A percentile compares a stretch with the other conserved stretches of the same genome.
Conservation (phyloP, 805 yeast genomes). For the Wickerhamomyces subpelliculosus region DNA sequence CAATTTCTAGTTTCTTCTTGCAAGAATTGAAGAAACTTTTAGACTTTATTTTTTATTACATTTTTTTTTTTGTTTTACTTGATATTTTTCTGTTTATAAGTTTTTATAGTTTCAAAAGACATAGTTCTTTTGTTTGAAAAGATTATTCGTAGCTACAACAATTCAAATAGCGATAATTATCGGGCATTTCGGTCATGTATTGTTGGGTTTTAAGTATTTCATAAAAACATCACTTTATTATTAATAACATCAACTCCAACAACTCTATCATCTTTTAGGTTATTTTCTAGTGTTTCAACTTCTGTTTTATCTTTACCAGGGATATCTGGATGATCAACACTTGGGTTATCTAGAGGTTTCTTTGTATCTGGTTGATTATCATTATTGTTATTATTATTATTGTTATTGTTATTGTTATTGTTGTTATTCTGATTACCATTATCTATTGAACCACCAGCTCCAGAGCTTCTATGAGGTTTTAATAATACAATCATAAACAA, state of each 20-base stretch:
- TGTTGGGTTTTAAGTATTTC: too few species aligned
- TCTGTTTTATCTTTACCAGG: conserved; percentile 8
- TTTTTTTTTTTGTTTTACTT: background rate
- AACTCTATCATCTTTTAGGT: background rate
- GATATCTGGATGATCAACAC: conserved; percentile 1
- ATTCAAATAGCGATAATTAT: too few species aligned
- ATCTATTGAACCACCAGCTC: too few species aligned
- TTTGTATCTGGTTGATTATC: conserved; percentile 19
- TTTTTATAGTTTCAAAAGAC: background rate
- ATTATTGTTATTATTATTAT: conserved; percentile 6
- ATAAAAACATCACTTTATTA: background rate
- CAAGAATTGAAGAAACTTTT: too few species aligned
- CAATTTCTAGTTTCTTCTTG: too few species aligned
- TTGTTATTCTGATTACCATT: too few species aligned
- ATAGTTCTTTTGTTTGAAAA: background rate
- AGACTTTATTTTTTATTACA: background rate
- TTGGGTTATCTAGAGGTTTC: background rate
- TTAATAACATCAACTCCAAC: background rate
- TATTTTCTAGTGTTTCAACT: background rate
- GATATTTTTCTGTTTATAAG: background rate
- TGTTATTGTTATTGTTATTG: too few species aligned
- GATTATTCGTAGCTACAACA: too few species aligned
- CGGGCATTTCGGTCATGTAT: too few species aligned
- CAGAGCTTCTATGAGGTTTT: conserved; percentile 38
- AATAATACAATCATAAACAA: conserved; percentile 64